phyloP scores from a whole-genome alignment of 495 filamentous ascomycete species.

The Tuber aestivum region DNA sequence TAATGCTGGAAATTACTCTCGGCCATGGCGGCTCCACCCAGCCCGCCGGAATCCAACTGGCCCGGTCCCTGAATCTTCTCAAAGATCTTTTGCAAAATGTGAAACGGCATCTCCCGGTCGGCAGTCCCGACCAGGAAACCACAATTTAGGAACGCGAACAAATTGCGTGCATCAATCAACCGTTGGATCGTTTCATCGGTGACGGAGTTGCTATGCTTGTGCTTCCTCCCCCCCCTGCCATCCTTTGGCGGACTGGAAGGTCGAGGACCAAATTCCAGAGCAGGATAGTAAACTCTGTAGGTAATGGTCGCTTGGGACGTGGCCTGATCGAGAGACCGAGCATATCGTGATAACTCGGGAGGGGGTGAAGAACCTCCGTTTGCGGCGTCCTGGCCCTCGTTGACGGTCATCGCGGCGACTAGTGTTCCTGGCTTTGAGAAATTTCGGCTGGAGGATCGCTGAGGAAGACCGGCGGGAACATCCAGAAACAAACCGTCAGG shows the following conservation, averaged over 20 bases:
- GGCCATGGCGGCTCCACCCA: constrained; percentile 44
- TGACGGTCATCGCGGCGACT: not conserved
- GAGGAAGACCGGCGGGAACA: constrained; percentile 24
- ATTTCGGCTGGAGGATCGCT: constrained; percentile 6
- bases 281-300: constrained; percentile 44
- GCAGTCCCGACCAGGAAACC: constrained; percentile 74
- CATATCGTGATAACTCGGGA: constrained; percentile 34
- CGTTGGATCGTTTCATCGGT: constrained; percentile 58
- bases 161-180: constrained; percentile 73
- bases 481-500: constrained; percentile 44
- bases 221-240: constrained; percentile 23
- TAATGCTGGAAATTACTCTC: constrained; percentile 68
- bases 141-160: constrained; percentile 81
- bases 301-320: constrained; percentile 40
- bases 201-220: constrained; percentile 44
- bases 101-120: constrained; percentile 61
- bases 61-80: constrained; percentile 23
- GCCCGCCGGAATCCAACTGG: constrained; percentile 20
- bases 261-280: constrained; percentile 50
- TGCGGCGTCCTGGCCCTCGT: constrained; percentile 10
- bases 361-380: constrained; percentile 28
- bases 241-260: constrained; percentile 10
- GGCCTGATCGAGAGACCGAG: constrained; percentile 58
- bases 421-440: constrained; percentile 5
- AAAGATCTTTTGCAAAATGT: constrained; percentile 48